Base-by-base conservation (phyloP, 2,329 filamentous ascomycete species). In the Aphanoascus verrucosus region DNA sequence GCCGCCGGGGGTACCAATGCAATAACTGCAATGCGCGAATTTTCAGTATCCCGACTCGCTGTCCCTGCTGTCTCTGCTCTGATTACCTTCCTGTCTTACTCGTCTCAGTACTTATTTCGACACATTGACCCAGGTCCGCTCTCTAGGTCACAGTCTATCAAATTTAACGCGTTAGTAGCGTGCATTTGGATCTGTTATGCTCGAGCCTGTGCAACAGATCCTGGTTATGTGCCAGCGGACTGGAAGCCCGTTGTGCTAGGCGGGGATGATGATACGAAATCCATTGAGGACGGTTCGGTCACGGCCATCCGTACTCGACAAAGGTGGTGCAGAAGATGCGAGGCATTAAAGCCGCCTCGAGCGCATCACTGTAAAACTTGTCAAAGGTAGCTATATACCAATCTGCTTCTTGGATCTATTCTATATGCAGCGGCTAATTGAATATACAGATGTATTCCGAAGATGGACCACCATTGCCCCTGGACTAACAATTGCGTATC, bases 401-500 rank as follows among this genome's bases (percentile, higher is more conserved):
- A 17, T 35, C 19, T 14, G 17, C 48, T 20, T 19, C 17, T 37
- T 14, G 20, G 31, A 54, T 51, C 8, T 43, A 5, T 23, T 2
- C 6, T 14, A n/a, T 40, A 9, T 17, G 19, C 15, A 32, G 35
- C 14, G 5, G 41, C 49, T 52, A 44, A 52, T 19, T 1, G 11
- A 5, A 32, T 3, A n/a, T 7, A 44, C 32, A 80, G 78, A 67
- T 82, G 80, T 60, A 77, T 83, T 48, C 78, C 78, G 0, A 82
- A 81, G 65, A 82, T 82, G 80, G 80, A 83, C 63, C 80, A 83
- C 62, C 81, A 84, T 63, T 84, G 81, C 63, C 79, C 81, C 5
- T 84, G 81, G 81, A 83, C 80, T 20, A 71, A 69, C 34, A 84
- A 84, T 61, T 84, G 81, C 61, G 80, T 84, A 51, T 84, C 81